Evolutionary conservation across 768 basidiomycete genomes (phyloP).

Genomic region (Tricholoma flavovirens): DNA sequence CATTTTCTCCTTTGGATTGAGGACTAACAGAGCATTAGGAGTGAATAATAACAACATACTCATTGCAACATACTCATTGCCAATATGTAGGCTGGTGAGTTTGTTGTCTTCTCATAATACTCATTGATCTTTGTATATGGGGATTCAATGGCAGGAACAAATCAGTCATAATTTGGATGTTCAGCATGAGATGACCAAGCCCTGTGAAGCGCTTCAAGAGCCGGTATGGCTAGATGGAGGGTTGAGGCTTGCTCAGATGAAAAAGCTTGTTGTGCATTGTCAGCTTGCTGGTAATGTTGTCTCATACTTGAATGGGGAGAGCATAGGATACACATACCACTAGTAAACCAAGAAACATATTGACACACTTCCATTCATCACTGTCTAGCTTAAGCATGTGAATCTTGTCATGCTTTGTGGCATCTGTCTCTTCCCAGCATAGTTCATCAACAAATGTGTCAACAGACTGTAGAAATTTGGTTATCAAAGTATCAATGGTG

Average conservation of each 20-base stretch:
- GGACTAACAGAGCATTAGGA: slow-evolving; percentile 10
- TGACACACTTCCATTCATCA: no score
- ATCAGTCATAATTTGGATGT: slow-evolving; percentile 14
- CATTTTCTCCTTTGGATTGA: slow-evolving; percentile 20
- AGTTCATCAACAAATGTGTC: slow-evolving; percentile 22
- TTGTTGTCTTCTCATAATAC: no score
- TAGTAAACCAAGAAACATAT: no score
- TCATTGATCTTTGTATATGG: no score
- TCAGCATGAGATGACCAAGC: neutral
- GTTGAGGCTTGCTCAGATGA: slow-evolving; percentile 15
- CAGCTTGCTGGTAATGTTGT: neutral
- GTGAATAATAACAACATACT: no score
- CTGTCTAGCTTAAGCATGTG: no score
- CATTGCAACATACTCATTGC: slow-evolving; percentile 17
- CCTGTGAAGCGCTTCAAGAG: no score
- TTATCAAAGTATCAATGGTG: neutral
- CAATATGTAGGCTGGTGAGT: slow-evolving; percentile 23
- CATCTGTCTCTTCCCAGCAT: slow-evolving; percentile 12
- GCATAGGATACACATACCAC: slow-evolving; percentile 11
- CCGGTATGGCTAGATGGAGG: no score
- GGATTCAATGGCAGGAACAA: slow-evolving; percentile 13
- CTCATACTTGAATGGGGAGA: neutral
- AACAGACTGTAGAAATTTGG: slow-evolving; percentile 15
- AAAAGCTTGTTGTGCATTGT: slow-evolving; percentile 7
- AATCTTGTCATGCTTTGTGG: no score